Evolutionary conservation across 2,329 filamentous ascomycete species (phyloP), one percentile per base, ranked within the genome.

Genomic region (Hymenoscyphus repandus): DNA sequence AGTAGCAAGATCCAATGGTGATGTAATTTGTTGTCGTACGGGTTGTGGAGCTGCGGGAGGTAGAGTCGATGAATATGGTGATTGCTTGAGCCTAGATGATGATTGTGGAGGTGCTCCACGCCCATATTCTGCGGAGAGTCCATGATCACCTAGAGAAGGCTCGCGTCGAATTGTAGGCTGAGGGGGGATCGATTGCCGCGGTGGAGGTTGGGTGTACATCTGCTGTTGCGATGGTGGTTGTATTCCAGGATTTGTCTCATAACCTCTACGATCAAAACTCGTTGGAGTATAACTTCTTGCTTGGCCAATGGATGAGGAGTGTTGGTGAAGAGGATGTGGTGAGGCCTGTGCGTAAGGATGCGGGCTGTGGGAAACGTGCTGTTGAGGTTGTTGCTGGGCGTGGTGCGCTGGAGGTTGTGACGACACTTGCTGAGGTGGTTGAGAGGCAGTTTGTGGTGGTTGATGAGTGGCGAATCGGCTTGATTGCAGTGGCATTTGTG

Each of bases 281-380:
- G 54, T 63, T 10, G 62, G 61, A 3, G 62, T 65, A 46, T 62
- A 65, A 46, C 60, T 64, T n/a, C 62, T 60, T 49, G 56, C 18
- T 7, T 59, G 55, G 7, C 60, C 61, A 31, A 65, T 57, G 1
- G 64, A 63, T 6, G 62, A 56, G 0, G 72, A 68, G 50, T 82
- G 82, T 56, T 80, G 79, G 17, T 75, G 72, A n/a, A 62, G 45
- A 6, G 56, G 44, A 42, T 61, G 60, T 12, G 75, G 72, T n/a
- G 78, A 74, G 6, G 77, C 76, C n/a, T 72, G 71, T 18, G 70
- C 69, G 50, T 65, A 68, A 50, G 74, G 71, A 53, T 78, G 76
- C 30, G 70, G 45, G 53, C 65, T 62, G 63, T 70, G 60, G 36
- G 62, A 39, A 56, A 66, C 54, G 64, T 74, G 62, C 50, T 66